Evolutionary conservation across 108 stramenopile genomes (phyloP).

Genomic region (Licmophora abbreviata): DNA sequence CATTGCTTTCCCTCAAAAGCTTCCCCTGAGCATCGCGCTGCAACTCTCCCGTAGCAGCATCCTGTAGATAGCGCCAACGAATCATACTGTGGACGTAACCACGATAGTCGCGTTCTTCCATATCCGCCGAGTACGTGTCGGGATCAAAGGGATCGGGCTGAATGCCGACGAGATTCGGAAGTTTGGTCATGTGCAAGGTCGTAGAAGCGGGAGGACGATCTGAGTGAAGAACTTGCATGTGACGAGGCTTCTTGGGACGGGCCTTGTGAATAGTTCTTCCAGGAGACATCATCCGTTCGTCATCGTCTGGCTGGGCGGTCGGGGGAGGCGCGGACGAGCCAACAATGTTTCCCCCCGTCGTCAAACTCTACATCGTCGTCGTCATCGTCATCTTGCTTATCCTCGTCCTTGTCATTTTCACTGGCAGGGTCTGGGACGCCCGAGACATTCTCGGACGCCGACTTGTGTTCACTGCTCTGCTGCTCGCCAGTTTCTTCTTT

Average conservation of each 20-base stretch:
- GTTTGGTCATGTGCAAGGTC: conserved; percentile 53
- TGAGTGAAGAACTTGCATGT: conserved; percentile 28
- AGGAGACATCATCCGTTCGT: too few species aligned
- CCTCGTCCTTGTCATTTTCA: too few species aligned
- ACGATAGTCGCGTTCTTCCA: conserved; percentile 55
- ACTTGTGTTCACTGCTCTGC: too few species aligned
- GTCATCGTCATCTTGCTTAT: too few species aligned
- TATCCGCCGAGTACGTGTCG: conserved; percentile 35
- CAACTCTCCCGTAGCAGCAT: conserved; percentile 13
- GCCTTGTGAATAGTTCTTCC: too few species aligned
- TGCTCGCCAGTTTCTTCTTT: too few species aligned
- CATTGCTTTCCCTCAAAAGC: conserved; percentile 55
- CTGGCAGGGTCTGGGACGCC: too few species aligned
- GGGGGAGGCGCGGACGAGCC: too few species aligned
- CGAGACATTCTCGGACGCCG: too few species aligned
- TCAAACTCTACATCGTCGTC: too few species aligned
- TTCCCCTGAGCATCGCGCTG: conserved; percentile 25
- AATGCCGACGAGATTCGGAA: conserved; percentile 77
- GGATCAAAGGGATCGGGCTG: conserved; percentile 60
- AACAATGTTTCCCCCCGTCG: too few species aligned
- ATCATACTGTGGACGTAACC: conserved; percentile 73
- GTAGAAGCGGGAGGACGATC: conserved; percentile 15
- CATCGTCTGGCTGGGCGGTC: too few species aligned
- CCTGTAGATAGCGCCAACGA: conserved; percentile 67
- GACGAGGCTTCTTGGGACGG: conserved; percentile 11